Evolutionary conservation across 805 yeast genomes (phyloP).

Genomic region (Pichia eremophila): DNA sequence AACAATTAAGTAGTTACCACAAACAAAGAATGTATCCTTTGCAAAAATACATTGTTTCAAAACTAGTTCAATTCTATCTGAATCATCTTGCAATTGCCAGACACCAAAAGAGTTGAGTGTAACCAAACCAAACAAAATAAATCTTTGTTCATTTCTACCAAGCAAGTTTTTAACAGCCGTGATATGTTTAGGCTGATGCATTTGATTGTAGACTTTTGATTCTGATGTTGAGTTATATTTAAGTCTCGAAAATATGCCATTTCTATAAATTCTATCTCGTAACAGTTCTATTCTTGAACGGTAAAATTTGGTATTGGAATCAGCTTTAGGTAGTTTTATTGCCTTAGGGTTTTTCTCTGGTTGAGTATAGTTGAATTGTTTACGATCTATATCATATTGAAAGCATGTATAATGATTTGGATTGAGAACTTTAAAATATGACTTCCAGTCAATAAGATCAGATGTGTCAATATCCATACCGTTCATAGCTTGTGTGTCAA

Average conservation of each 20-base stretch:
- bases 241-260: conserved; percentile 32
- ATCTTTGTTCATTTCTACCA: conserved; percentile 74
- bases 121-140: conserved; percentile 71
- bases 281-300: conserved; percentile 51
- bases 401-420: conserved; percentile 58
- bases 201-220: conserved; percentile 1
- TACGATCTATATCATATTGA: conserved; percentile 49
- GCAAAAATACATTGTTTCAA: conserved; percentile 53
- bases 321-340: conserved; percentile 6
- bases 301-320: conserved; percentile 24
- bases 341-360: neutral
- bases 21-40: conserved; percentile 53
- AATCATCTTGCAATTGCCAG: conserved; percentile 73
- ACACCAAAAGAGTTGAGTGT: conserved; percentile 53
- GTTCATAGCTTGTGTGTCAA: neutral
- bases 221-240: conserved; percentile 4
- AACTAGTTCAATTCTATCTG: conserved; percentile 65
- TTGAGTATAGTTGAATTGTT: conserved; percentile 42
- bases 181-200: conserved; percentile 26
- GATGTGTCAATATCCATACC: neutral
- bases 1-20: conserved; percentile 70
- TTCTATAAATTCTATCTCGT: conserved; percentile 64
- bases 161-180: conserved; percentile 75
- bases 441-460: conserved; percentile 50
- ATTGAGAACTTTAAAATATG: conserved; percentile 58